phyloP scores from a whole-genome alignment of 306 rosid genomes.

The Cucurbita moschata region DNA sequence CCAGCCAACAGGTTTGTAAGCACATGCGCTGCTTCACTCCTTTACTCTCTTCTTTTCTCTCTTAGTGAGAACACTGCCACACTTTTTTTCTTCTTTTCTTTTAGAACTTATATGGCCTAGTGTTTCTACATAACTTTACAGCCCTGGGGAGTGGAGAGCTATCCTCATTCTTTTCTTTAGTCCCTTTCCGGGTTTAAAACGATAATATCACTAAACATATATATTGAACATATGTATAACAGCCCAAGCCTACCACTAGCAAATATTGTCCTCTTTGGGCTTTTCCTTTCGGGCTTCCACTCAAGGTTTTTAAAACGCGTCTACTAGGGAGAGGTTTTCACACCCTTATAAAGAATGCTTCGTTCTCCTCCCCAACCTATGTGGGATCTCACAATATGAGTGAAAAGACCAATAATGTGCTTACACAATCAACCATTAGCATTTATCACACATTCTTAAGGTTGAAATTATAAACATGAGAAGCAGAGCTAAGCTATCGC shows the following conservation, averaged over 20 bases:
- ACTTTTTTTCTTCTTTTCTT: background rate
- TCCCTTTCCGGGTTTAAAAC: background rate
- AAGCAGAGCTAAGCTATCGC: background rate
- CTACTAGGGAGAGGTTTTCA: no score
- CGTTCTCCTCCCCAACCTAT: no score
- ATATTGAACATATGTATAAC: no score
- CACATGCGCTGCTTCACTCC: background rate
- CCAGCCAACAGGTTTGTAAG: background rate
- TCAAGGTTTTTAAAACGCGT: no score
- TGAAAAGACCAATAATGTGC: background rate
- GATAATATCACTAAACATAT: background rate
- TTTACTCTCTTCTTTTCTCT: no score
- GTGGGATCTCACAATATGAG: background rate
- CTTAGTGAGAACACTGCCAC: background rate
- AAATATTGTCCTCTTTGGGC: no score
- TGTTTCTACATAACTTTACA: background rate
- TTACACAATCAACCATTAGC: background rate
- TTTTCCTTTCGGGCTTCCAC: no score
- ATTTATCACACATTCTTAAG: background rate
- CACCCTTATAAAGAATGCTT: no score
- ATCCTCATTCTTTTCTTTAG: background rate
- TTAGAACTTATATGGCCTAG: background rate
- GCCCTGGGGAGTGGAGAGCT: background rate
- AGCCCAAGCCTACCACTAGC: no score
- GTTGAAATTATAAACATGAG: background rate